Base-by-base conservation (phyloP, 23 red algal genomes). In the Cyanidiococcus yangmingshanensis region DNA sequence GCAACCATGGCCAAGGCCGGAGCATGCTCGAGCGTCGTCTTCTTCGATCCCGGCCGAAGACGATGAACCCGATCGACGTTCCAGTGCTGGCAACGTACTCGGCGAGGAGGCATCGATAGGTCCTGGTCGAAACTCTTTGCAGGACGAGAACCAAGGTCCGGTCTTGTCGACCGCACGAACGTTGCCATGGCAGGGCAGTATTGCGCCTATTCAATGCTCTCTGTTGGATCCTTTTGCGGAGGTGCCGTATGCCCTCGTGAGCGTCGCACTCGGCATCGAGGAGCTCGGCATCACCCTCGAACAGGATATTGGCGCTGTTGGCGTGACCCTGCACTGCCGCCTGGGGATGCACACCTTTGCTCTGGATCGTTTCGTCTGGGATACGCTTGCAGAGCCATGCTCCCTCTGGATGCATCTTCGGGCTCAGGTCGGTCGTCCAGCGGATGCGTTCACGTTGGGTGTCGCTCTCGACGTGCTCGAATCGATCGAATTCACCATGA, bases 341-440 rank as follows among this genome's bases (percentile, higher is more conserved):
- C 3, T 25, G n/a, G 63, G 12, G 16, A 35, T 71, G n/a, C 21
- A 71, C n/a, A 71, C 63, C n/a, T 71, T 71, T 30, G 63, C 63
- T 2, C 12, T 30, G 3, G 63, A 71, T 71, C 63, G 63, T 29
- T 71, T 32, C 12, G 63, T 71, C 3, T 71, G 63, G 63, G 63
- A 71, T 25, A 2, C 21, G 7, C 63, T 71, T 12, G 63, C 32
- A 29, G 63, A 71, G 16, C 63, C 63, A 29, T 71, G 15, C 63
- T 27, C 7, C 27, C n/a, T 35, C 63, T 32, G n/a, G 63, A 25
- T 71, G 7, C n/a, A 30, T 7, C 15, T 7, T 7, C 32, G 21
- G 7, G 7, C 32, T 7, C 63, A 35, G n/a, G 7, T 35, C n/a
- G 7, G 7, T 7, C 63, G 27, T 2, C 3, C 21, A 25, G 16